A percentile compares a stretch with the other conserved stretches of the same genome.
These are phyloP conservation scores for Phytophthora hibernalis DNA, from an alignment of 352 stramenopile genomes.

Conservation along the genomic window DNA sequence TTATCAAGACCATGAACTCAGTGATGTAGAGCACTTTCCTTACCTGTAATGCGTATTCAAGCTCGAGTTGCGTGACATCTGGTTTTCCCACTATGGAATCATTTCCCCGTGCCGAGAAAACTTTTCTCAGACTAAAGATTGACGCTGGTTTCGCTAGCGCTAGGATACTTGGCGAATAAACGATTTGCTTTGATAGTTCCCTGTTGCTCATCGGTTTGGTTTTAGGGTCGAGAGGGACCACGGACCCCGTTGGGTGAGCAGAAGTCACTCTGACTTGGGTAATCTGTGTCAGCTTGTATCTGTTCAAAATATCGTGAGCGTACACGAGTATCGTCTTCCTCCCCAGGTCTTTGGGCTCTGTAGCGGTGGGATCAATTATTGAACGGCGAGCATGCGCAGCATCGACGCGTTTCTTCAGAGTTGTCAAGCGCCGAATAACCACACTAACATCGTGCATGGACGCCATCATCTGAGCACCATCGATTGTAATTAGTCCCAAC, in stretches of 20 bases:
- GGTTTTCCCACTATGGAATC: too few relatives aligned
- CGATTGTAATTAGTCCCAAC: constrained; percentile 28
- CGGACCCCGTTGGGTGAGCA: background rate
- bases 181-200: background rate
- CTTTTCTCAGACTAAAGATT: constrained; percentile 15
- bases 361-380: constrained; percentile 23
- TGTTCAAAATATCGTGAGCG: constrained; percentile 22
- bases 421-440: constrained; percentile 14
- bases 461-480: constrained; percentile 23
- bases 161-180: background rate
- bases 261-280: background rate
- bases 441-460: constrained; percentile 27
- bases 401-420: constrained; percentile 9
- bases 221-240: background rate
- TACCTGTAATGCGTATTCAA: constrained; percentile 26
- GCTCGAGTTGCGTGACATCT: constrained; percentile 16
- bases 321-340: constrained; percentile 14
- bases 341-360: constrained; percentile 23
- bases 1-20: constrained; percentile 52
- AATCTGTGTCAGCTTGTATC: constrained; percentile 9
- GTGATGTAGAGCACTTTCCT: constrained; percentile 47
- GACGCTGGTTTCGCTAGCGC: background rate
- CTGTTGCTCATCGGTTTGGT: background rate
- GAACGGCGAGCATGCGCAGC: constrained; percentile 9
- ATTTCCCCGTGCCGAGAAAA: constrained; percentile 5